Base-by-base conservation (phyloP, 2,329 filamentous ascomycete genomes). In the Fusarium chuoi region DNA sequence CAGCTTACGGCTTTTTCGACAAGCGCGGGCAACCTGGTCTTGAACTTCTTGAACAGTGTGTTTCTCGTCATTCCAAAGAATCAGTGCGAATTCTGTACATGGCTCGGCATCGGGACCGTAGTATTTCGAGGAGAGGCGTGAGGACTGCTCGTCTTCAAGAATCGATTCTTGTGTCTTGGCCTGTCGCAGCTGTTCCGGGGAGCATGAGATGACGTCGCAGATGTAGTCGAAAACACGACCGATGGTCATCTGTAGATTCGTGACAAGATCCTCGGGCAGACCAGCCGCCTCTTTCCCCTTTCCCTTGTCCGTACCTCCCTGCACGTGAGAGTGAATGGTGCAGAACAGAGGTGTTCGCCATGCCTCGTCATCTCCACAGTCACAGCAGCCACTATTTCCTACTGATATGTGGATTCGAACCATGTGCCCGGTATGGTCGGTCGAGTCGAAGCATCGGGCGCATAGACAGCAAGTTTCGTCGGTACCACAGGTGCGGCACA, bases 11-110 rank as follows among this genome's bases (percentile, higher is more conserved):
- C 91, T 89, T 74, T 94, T 92, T 69, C 89, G 90, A 85, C 96
- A 99, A 56, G 96, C 96, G 73, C 96, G 90, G 7, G 94, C 93
- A 28, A 99, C 94, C 81, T 98, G 96, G 65, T 97, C 91, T 75
- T 92, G 89, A 11, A 99, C 96, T 81, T 99, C 96, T 52, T 91
- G 90, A 48, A 98, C 92, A 0, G 96, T 99, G 81, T 99, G 96
- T 82, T 99, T 99, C 84, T 99, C 96, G 74, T 99, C 96, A 77
- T 99, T 99, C 96, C 96, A 99, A 10, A 99, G 86, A 22, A 98
- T 86, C 49, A 99, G 85, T 10, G 94, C 93, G 81, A 93, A 99
- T 77, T 98, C 94, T 17, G 77, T 77, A 68, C 83, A 83, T 15
- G 78, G 76, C 30, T 83, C 79, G 22, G 80, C 74, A 14, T 80